Percentiles rank a stretch among this genome's conserved stretches.
Evolutionary conservation across 805 yeast species (phyloP).

Genomic region (Sugiyamaella floridensis): DNA sequence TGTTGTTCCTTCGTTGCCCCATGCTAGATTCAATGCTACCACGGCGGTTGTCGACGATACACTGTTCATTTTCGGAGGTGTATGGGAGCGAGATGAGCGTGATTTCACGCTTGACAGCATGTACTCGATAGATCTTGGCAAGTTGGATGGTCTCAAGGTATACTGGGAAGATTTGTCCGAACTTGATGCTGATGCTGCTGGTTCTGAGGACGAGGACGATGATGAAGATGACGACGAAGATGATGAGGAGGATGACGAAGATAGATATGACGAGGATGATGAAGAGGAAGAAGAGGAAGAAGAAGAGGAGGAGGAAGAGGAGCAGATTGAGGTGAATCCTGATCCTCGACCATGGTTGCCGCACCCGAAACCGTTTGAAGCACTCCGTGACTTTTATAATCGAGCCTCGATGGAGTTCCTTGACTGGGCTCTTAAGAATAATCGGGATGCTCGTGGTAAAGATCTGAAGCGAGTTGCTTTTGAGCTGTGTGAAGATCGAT

Average conservation of each 20-base stretch:
- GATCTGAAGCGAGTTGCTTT: constrained; percentile 82
- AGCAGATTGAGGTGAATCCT: constrained; percentile 63
- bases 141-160: constrained; percentile 78
- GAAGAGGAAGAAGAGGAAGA: constrained; percentile 42
- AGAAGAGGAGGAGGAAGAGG: constrained; percentile 56
- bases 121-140: constrained; percentile 78
- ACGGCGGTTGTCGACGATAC: constrained; percentile 80
- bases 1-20: constrained; percentile 62
- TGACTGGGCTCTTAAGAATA: constrained; percentile 87
- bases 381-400: constrained; percentile 72
- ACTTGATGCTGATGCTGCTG: constrained; percentile 40
- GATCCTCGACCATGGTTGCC: constrained; percentile 96
- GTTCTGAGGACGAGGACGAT: constrained; percentile 37
- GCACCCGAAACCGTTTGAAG: constrained; percentile 91
- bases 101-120: constrained; percentile 81
- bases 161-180: constrained; percentile 79
- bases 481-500: constrained; percentile 85
- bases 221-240: constrained; percentile 55
- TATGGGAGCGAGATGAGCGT: constrained; percentile 80
- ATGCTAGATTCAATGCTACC: constrained; percentile 80
- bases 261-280: constrained; percentile 47
- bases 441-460: constrained; percentile 82
- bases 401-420: constrained; percentile 82
- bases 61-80: constrained; percentile 82
- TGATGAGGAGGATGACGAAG: constrained; percentile 69